phyloP scores from a whole-genome alignment of 179 eudicot genomes.

The Beta macrorhiza region DNA sequence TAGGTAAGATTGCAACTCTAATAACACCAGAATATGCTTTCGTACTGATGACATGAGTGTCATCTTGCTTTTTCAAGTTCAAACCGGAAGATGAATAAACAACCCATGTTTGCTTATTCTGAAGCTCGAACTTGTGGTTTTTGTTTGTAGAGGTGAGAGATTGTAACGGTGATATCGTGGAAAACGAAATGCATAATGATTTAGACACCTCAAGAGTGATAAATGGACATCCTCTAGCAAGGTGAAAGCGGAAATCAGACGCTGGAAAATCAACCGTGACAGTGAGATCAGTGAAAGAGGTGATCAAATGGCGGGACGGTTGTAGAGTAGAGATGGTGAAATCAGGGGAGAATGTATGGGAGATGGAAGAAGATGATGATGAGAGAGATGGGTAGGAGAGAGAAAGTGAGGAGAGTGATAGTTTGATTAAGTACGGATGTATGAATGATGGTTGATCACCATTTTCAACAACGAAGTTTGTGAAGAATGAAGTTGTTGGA shows the following conservation, averaged over 20 bases:
- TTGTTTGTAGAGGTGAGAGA: constrained; percentile 32
- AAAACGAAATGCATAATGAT: constrained; percentile 27
- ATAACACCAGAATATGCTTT: constrained; percentile 53
- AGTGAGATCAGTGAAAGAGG: constrained; percentile 56
- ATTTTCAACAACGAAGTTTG: constrained; percentile 7
- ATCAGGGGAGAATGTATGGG: constrained; percentile 54
- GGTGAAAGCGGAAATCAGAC: constrained; percentile 44
- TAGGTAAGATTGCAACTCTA: constrained; percentile 52
- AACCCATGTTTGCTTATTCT: constrained; percentile 64
- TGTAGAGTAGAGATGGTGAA: constrained; percentile 39
- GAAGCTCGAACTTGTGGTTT: constrained; percentile 50
- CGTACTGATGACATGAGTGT: constrained; percentile 30
- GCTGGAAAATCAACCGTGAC: constrained; percentile 57
- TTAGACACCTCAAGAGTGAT: constrained; percentile 44
- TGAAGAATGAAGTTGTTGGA: constrained; percentile 20
- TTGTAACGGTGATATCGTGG: constrained; percentile 49
- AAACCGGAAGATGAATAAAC: constrained; percentile 62
- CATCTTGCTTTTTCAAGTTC: constrained; percentile 24
- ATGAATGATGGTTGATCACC: constrained; percentile 19
- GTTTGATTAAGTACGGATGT: constrained; percentile 18
- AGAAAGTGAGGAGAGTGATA: constrained; percentile 15
- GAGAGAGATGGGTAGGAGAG: constrained; percentile 6
- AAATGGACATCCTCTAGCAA: constrained; percentile 74
- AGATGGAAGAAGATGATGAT: constrained; percentile 30
- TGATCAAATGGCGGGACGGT: constrained; percentile 39